phyloP scores from a whole-genome alignment of 192 early-diverging fungal species.

The Polychytrium aggregatum region DNA sequence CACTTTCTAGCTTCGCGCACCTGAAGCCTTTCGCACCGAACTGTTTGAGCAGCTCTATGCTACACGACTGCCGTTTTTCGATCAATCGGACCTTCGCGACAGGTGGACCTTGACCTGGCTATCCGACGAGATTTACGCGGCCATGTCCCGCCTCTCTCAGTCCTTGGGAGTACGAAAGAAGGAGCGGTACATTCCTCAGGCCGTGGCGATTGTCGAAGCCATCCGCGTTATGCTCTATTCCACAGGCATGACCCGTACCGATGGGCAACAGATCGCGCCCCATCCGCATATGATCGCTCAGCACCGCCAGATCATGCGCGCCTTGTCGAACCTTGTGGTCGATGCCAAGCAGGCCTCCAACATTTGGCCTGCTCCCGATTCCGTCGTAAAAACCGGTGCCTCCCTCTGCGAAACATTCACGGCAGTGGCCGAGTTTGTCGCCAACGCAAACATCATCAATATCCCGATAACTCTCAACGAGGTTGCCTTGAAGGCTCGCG shows the following conservation, averaged over 20 bases:
- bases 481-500: too few species aligned
- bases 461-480: too few species aligned
- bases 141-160: conserved; percentile 21
- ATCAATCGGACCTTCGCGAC: too few species aligned
- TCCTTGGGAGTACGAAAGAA: conserved; percentile 25
- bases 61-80: too few species aligned
- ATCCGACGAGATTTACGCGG: conserved; percentile 23
- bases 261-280: conserved; percentile 17
- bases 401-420: too few species aligned
- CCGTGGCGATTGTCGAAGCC: conserved; percentile 30
- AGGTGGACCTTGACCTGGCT: conserved; percentile 25
- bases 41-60: too few species aligned
- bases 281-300: conserved; percentile 51
- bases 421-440: too few species aligned
- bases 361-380: conserved; percentile 52
- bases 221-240: conserved; percentile 41
- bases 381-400: conserved; percentile 63
- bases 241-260: conserved; percentile 24
- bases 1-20: too few species aligned
- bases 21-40: too few species aligned
- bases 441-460: too few species aligned
- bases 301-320: conserved; percentile 65
- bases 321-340: conserved; percentile 26
- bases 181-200: conserved; percentile 26
- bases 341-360: conserved; percentile 29